phyloP scores from a whole-genome alignment of 129 eudicot genomes.

The Flaveria sonorensis region DNA sequence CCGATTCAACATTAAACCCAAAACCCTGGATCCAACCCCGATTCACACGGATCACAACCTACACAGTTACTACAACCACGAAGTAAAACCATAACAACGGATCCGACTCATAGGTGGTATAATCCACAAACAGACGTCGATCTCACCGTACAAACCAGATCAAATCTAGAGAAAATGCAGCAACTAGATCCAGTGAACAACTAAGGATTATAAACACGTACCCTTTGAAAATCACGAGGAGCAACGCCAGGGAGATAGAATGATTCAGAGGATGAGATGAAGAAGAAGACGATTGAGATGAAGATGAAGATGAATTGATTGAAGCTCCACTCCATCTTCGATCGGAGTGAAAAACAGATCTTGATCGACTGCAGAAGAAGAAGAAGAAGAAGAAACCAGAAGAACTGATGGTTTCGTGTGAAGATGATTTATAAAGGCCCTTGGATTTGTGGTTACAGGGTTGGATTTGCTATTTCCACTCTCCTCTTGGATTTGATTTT shows the following conservation, averaged over 20 bases:
- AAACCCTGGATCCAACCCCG: constrained; percentile 54
- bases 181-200: constrained; percentile 4
- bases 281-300: background rate
- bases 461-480: constrained; percentile 23
- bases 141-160: background rate
- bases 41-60: constrained; percentile 19
- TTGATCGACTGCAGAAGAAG: background rate
- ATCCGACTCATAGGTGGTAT: constrained; percentile 18
- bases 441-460: constrained; percentile 3
- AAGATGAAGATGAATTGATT: background rate
- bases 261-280: constrained; percentile 2
- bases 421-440: background rate
- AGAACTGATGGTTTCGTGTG: constrained; percentile 6
- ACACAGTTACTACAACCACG: constrained; percentile 8
- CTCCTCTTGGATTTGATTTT: constrained; percentile 2
- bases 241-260: constrained; percentile 17
- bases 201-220: background rate
- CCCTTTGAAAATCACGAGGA: constrained; percentile 18
- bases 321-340: constrained; percentile 19
- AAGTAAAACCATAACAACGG: constrained; percentile 23
- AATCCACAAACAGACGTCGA: background rate
- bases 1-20: constrained; percentile 27
- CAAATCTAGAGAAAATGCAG: constrained; percentile 19
- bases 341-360: constrained; percentile 15
- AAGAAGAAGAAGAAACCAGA: constrained; percentile 7